A percentile compares a stretch with the other conserved stretches of the same genome.
These are phyloP conservation scores for Leccinum arenicola DNA, from an alignment of 768 basidiomycete genomes.

Conservation along the genomic window DNA sequence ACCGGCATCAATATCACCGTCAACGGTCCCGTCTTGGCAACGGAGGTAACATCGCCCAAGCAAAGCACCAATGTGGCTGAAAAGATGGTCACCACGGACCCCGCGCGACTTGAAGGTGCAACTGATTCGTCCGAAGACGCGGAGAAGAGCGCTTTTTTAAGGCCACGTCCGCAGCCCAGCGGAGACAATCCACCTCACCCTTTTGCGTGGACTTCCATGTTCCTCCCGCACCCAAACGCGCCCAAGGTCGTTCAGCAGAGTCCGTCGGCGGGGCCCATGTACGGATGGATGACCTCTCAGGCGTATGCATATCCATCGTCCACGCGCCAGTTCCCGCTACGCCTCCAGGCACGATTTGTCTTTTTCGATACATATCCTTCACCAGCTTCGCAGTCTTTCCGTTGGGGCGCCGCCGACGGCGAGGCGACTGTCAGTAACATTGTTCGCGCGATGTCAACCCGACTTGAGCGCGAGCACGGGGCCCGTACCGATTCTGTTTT, in stretches of 20 bases:
- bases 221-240: conserved; percentile 55
- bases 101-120: conserved; percentile 4
- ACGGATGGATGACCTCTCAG: conserved; percentile 38
- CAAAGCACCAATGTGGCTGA: too few relatives aligned
- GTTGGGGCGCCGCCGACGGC: conserved; percentile 21
- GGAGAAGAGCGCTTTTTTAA: conserved; percentile 23
- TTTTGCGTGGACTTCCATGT: conserved; percentile 40
- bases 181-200: conserved; percentile 16
- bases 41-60: too few relatives aligned
- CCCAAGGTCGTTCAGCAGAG: conserved; percentile 34
- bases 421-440: conserved; percentile 36
- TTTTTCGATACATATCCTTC: conserved; percentile 26
- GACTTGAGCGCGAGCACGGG: conserved; percentile 50
- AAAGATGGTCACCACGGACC: conserved; percentile 13
- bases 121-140: conserved; percentile 5
- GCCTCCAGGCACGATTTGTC: conserved; percentile 26
- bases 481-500: conserved; percentile 63
- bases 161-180: conserved; percentile 23
- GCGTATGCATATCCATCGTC: conserved; percentile 9
- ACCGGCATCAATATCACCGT: too few relatives aligned
- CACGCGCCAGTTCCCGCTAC: neutral
- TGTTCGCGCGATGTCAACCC: conserved; percentile 55
- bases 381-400: conserved; percentile 22
- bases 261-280: conserved; percentile 53
- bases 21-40: too few relatives aligned